Evolutionary conservation across 2,329 filamentous ascomycete genomes (phyloP).

Genomic region (Periconia digitata): DNA sequence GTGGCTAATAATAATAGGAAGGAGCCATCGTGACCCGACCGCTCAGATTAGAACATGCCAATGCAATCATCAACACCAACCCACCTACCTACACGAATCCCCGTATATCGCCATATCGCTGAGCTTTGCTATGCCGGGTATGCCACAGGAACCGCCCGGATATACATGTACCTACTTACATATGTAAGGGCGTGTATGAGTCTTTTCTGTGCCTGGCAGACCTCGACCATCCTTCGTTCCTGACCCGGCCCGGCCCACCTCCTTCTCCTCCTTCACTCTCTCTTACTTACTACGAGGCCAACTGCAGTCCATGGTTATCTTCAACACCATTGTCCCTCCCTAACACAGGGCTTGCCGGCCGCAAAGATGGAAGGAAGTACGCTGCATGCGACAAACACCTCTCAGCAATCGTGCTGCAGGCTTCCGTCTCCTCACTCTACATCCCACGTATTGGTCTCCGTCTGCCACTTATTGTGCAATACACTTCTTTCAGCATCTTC

Average conservation of each 20-base stretch:
- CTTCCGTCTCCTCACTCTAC: constrained; percentile 1
- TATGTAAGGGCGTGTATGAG: neutral
- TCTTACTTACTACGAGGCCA: neutral
- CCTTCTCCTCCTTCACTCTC: neutral
- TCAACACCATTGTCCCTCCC: neutral
- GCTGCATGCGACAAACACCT: constrained; percentile 10
- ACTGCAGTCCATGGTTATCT: neutral
- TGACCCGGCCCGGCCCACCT: neutral
- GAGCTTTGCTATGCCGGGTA: too few species aligned
- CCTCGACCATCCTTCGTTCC: neutral
- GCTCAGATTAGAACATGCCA: neutral
- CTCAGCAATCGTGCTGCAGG: constrained; percentile 1
- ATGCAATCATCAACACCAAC: too few species aligned
- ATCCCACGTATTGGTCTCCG: constrained; percentile 14
- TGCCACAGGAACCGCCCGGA: too few species aligned
- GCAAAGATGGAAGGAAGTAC: constrained; percentile 9
- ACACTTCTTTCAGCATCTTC: constrained; percentile 24
- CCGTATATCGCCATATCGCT: too few species aligned
- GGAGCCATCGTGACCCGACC: neutral
- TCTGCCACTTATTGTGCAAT: constrained; percentile 20
- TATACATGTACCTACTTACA: neutral
- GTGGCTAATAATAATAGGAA: neutral
- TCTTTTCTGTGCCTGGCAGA: neutral
- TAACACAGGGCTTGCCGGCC: neutral
- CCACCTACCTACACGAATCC: neutral